A percentile compares a stretch with the other conserved stretches of the same genome.
Evolutionary conservation across 2,329 filamentous ascomycete species (phyloP).

Genomic region (Arthrobotrys pseudoclavata): DNA sequence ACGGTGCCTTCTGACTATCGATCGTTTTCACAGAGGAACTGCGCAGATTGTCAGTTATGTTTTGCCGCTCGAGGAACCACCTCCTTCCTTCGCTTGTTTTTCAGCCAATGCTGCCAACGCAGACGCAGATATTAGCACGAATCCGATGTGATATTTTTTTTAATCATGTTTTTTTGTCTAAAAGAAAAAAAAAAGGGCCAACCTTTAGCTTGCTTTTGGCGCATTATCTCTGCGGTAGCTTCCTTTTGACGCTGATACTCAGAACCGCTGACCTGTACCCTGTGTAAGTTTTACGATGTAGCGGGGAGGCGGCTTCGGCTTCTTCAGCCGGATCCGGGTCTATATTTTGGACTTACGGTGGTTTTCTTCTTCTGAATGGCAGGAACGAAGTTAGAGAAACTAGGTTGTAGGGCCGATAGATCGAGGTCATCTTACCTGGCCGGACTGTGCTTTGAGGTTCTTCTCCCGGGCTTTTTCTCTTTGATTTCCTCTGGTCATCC

Average conservation of each 20-base stretch:
- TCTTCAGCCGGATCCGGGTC: neutral
- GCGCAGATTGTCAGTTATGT: slow-evolving; percentile 4
- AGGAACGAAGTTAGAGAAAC: neutral
- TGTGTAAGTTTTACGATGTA: neutral
- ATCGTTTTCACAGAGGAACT: neutral
- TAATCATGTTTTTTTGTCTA: neutral
- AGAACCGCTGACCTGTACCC: slow-evolving; percentile 73
- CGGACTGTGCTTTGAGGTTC: slow-evolving; percentile 79
- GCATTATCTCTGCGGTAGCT: slow-evolving; percentile 76
- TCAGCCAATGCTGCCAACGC: slow-evolving; percentile 22
- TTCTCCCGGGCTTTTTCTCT: slow-evolving; percentile 93
- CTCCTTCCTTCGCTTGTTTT: slow-evolving; percentile 36
- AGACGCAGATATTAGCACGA: slow-evolving; percentile 14
- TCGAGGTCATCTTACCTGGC: slow-evolving; percentile 70
- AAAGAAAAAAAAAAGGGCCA: neutral
- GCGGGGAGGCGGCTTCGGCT: neutral
- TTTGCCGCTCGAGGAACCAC: slow-evolving; percentile 28
- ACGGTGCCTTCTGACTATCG: neutral
- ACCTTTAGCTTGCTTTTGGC: slow-evolving; percentile 72
- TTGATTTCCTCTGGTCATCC: slow-evolving; percentile 95
- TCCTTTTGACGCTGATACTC: slow-evolving; percentile 85
- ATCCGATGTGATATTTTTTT: neutral
- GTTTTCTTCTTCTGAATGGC: slow-evolving; percentile 46
- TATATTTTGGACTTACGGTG: slow-evolving; percentile 12
- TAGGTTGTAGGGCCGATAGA: slow-evolving; percentile 1